These are phyloP conservation scores for Staphylotrichum longicolle DNA, from an alignment of 495 filamentous ascomycete genomes.

Conservation along the genomic window DNA sequence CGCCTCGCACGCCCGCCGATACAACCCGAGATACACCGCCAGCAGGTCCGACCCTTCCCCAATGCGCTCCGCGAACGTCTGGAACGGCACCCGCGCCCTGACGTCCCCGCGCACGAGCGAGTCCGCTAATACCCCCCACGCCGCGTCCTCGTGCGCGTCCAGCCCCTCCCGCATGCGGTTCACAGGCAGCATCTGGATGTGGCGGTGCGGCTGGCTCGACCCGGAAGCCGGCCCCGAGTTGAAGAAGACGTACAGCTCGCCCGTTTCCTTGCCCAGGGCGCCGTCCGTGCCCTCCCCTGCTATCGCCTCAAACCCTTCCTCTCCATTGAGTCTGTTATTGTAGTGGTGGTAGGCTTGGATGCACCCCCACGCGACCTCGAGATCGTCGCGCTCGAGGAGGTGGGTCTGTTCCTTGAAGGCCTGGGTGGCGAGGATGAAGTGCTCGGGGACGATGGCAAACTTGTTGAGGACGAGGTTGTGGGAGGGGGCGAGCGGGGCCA, in stretches of 20 bases:
- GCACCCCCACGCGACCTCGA: constrained; percentile 63
- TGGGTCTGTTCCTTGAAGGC: constrained; percentile 66
- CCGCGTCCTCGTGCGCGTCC: constrained; percentile 20
- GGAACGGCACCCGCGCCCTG: constrained; percentile 35
- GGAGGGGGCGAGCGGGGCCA: constrained; percentile 54
- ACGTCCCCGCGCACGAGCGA: constrained; percentile 27
- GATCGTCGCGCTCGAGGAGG: constrained; percentile 62
- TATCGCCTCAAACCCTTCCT: too few relatives aligned
- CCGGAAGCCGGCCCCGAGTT: constrained; percentile 77
- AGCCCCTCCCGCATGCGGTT: constrained; percentile 60
- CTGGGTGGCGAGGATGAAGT: constrained; percentile 75
- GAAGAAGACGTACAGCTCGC: constrained; percentile 72
- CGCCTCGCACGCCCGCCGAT: constrained; percentile 48
- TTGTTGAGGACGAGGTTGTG: constrained; percentile 78
- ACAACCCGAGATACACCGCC: constrained; percentile 47
- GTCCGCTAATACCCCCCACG: constrained; percentile 58
- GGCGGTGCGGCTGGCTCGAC: constrained; percentile 75
- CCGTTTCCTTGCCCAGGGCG: not conserved
- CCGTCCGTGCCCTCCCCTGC: too few relatives aligned
- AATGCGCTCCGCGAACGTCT: constrained; percentile 26
- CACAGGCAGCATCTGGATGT: constrained; percentile 74
- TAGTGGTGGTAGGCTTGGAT: constrained; percentile 57
- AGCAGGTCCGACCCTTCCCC: constrained; percentile 29
- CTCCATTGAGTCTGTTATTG: not conserved
- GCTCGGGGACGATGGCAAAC: constrained; percentile 73